These are phyloP conservation scores for Leucoagaricus sp. DNA, from an alignment of 1,284 basidiomycete genomes.

Conservation along the genomic window DNA sequence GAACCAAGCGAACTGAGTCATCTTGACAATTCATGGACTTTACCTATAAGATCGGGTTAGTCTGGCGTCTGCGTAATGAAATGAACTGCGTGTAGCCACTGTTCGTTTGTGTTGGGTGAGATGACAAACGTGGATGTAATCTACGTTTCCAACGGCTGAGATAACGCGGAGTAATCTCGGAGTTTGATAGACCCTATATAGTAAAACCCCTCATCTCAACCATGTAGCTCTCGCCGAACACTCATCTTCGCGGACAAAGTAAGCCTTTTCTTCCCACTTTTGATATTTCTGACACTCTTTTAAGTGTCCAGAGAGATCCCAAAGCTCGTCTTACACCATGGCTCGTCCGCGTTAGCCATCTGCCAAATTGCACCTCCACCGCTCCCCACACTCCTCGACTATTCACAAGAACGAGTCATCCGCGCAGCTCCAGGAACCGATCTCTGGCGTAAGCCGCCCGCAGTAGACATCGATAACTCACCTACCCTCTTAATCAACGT, in stretches of 20 bases:
- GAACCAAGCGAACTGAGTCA: too few relatives aligned
- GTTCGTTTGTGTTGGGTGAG: too few relatives aligned
- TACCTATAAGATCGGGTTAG: too few relatives aligned
- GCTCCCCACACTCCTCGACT: slow-evolving; percentile 23
- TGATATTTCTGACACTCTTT: neutral
- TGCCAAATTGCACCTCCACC: slow-evolving; percentile 20
- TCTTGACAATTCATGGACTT: too few relatives aligned
- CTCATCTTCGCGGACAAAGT: neutral
- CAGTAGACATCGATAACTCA: slow-evolving; percentile 26
- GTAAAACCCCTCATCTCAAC: neutral
- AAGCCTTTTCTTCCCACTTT: neutral
- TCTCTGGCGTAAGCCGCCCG: slow-evolving; percentile 28
- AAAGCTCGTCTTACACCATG: slow-evolving; percentile 29
- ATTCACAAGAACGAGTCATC: slow-evolving; percentile 21
- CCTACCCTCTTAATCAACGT: slow-evolving; percentile 27
- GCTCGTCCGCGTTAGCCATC: slow-evolving; percentile 32
- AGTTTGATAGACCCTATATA: neutral
- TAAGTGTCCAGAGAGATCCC: slow-evolving; percentile 18
- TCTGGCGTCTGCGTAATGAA: too few relatives aligned
- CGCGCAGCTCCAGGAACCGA: slow-evolving; percentile 26
- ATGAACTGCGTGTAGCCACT: too few relatives aligned
- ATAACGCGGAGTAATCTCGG: neutral
- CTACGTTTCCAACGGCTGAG: too few relatives aligned
- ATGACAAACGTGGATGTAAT: too few relatives aligned
- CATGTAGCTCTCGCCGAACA: neutral